Conservation (phyloP, 2,329 filamentous ascomycete species). For the Dothistroma septosporum region DNA sequence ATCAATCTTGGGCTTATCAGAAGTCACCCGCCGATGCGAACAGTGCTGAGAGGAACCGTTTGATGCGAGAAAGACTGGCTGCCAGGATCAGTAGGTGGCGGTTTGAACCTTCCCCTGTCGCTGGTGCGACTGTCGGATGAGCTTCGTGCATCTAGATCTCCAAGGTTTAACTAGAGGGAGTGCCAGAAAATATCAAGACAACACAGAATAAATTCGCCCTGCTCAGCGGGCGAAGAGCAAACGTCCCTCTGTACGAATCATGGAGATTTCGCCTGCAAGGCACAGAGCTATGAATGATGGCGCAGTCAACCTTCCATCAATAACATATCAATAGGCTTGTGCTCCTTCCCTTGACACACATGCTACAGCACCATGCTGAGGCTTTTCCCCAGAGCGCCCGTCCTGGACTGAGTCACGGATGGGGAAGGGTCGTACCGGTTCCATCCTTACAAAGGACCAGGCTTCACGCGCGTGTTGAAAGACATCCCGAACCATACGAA, state of each 20-base stretch:
- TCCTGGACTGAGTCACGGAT: not conserved
- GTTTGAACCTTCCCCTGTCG: slow-evolving; percentile 1
- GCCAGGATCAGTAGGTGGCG: slow-evolving; percentile 9
- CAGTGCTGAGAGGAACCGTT: slow-evolving; percentile 5
- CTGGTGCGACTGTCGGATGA: not conserved
- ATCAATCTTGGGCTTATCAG: slow-evolving; percentile 40
- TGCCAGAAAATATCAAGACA: not conserved
- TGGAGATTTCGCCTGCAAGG: not conserved
- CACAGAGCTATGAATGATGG: not conserved
- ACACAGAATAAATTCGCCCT: not conserved
- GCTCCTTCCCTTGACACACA: no score
- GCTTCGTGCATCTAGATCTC: not conserved
- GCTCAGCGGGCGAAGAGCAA: not conserved
- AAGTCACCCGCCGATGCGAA: slow-evolving; percentile 24
- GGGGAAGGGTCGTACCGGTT: not conserved
- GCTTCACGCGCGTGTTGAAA: not conserved
- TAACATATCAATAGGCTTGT: no score
- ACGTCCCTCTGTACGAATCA: not conserved
- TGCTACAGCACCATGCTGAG: not conserved
- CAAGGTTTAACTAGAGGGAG: not conserved
- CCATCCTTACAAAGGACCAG: not conserved
- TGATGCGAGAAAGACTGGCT: slow-evolving; percentile 16
- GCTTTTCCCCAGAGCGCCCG: not conserved
- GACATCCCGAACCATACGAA: not conserved
- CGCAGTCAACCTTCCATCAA: not conserved